Evolutionary conservation across 192 early-diverging fungal species (phyloP).

Genomic region (Polychytrium aggregatum): DNA sequence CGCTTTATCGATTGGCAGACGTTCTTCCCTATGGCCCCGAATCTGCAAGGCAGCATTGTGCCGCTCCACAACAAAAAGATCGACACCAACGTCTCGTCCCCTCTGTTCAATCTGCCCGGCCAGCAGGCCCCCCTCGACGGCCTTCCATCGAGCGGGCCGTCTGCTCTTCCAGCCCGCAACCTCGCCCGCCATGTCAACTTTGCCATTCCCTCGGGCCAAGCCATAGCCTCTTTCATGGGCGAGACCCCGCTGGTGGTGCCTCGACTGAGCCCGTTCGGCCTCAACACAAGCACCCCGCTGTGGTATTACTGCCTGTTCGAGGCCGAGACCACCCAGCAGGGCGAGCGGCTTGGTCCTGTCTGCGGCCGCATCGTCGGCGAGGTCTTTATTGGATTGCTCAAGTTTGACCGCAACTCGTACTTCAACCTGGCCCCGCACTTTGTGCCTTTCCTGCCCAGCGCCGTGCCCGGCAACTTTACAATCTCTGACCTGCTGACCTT

Average conservation of each 20-base stretch:
- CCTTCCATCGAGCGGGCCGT: conserved; percentile 1
- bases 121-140: background rate
- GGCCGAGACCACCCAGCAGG: conserved; percentile 1
- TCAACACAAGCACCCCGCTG: conserved; percentile 4
- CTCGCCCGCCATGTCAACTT: conserved; percentile 4
- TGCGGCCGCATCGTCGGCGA: conserved; percentile 6
- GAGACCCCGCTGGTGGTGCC: conserved; percentile 1
- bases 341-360: conserved; percentile 1
- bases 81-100: conserved; percentile 1
- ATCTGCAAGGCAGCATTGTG: no score
- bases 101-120: conserved; percentile 3
- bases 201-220: conserved; percentile 4
- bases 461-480: no score
- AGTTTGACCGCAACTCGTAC: conserved; percentile 1
- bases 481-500: no score
- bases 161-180: conserved; percentile 3
- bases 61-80: conserved; percentile 1
- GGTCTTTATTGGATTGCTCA: conserved; percentile 6
- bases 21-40: no score
- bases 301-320: conserved; percentile 7
- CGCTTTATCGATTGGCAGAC: no score
- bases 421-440: no score
- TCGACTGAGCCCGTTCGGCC: no score
- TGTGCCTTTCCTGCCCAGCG: no score
- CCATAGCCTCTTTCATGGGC: conserved; percentile 2